Conservation (phyloP, 129 eudicot species). For the Sambucus nigra region DNA sequence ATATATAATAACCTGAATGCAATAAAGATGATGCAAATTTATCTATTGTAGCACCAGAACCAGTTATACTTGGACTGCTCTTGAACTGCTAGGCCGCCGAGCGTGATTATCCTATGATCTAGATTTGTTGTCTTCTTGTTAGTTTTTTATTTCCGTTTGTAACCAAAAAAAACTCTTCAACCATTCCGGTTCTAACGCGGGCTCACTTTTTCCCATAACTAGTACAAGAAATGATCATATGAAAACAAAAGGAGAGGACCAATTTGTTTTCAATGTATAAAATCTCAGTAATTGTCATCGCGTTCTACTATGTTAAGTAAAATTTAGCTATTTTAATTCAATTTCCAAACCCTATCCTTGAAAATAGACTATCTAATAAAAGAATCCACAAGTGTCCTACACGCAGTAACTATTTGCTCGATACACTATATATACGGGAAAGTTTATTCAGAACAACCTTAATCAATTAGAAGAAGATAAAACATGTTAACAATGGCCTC, state of each 20-base stretch:
- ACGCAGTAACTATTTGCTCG: slow-evolving; percentile 16
- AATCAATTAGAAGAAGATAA: slow-evolving; percentile 4
- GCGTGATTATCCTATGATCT: too few species aligned
- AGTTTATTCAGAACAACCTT: slow-evolving; percentile 17
- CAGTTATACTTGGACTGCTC: slow-evolving; percentile 40
- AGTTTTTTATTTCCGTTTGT: too few species aligned
- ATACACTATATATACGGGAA: slow-evolving; percentile 5
- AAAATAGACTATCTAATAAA: slow-evolving; percentile 12
- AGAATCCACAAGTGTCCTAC: too few species aligned
- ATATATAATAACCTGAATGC: slow-evolving; percentile 42
- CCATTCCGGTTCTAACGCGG: slow-evolving; percentile 91
- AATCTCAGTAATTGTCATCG: too few species aligned
- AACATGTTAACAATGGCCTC: slow-evolving; percentile 10
- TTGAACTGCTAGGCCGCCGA: too few species aligned
- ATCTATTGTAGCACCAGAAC: slow-evolving; percentile 30
- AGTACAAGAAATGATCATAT: slow-evolving; percentile 45
- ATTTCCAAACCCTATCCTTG: slow-evolving; percentile 8
- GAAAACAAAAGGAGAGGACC: slow-evolving; percentile 16
- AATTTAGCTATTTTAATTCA: neutral
- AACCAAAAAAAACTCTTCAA: too few species aligned
- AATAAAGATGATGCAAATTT: slow-evolving; percentile 34
- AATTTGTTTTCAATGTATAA: slow-evolving; percentile 4
- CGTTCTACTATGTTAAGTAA: slow-evolving; percentile 5
- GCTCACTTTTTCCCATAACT: slow-evolving; percentile 92
- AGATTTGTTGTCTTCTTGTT: too few species aligned